Evolutionary conservation across 495 filamentous ascomycete species (phyloP), one percentile per base, ranked within the genome.

Genomic region (Penicillium parvum): DNA sequence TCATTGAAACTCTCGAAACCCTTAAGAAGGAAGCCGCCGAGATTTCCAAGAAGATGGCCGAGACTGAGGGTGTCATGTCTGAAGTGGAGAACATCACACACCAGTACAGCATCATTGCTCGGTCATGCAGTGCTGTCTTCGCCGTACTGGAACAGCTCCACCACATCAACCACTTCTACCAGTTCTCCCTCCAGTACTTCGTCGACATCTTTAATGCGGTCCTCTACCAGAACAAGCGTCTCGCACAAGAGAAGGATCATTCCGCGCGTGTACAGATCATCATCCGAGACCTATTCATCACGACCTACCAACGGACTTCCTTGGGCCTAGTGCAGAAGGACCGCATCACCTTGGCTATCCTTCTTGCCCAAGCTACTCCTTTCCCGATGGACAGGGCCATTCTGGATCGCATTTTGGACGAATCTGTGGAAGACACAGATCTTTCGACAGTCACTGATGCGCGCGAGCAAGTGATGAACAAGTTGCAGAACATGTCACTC

Each of bases 101-200:
- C 43, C 83, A 95, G 65, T 97, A 97, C 75, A 84, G 83, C 57
- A 82, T 90, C 51, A 88, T 97, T 65, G 92, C 92, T 32, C 78
- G 82, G 52, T 87, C 92, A 26, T 99, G 92, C 77, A 95, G 90
- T 68, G 89, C 90, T 34, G 90, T 96, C 17, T 97, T 96, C 67
- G 88, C 92, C 14, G 87, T 96, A 18, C 75, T 99, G 34, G 94
- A 97, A 67, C 91, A 97, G 63, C 83, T 99, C 32, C 90, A 96
- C 61, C 91, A 96, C 57, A 81, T 99, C 61, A 96, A 99, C 60
- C 94, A 97, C 72, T 97, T 97, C 72, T 99, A 99, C 62, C 92
- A 97, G 55, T 97, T 99, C 76, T 97, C 94, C 15, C 75, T 99
- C 34, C 90, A 95, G 69, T 98, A 91, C 66, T 99, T 99, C 64